phyloP scores from a whole-genome alignment of 345 rosid genomes.

The Raphanus raphanistrum region DNA sequence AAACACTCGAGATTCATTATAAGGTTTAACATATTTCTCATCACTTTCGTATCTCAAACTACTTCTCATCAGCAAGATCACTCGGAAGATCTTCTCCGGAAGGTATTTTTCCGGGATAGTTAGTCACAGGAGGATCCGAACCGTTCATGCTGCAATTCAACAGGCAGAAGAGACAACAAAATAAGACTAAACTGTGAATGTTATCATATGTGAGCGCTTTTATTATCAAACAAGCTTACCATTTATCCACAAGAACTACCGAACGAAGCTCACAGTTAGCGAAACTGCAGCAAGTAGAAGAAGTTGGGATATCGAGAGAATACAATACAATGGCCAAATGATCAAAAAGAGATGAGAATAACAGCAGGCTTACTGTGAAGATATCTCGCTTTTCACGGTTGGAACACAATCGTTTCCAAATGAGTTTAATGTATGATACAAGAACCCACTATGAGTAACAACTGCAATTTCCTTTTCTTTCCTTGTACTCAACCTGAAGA shows the following conservation, averaged over 20 bases:
- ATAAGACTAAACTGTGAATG: background rate
- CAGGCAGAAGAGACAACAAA: background rate
- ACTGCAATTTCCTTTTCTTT: constrained; percentile 76
- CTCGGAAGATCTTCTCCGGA: constrained; percentile 58
- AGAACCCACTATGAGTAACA: constrained; percentile 73
- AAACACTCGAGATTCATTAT: background rate
- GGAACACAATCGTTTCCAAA: constrained; percentile 60
- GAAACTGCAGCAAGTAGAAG: constrained; percentile 49
- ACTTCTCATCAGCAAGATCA: constrained; percentile 45
- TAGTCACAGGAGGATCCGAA: constrained; percentile 47
- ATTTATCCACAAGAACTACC: constrained; percentile 52
- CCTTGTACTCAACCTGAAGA: constrained; percentile 66
- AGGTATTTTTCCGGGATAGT: constrained; percentile 60
- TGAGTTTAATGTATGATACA: constrained; percentile 52
- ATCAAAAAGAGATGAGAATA: constrained; percentile 15
- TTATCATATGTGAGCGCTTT: background rate
- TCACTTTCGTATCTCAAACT: background rate
- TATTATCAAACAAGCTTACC: constrained; percentile 41
- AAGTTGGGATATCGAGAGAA: background rate
- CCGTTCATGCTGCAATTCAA: constrained; percentile 47
- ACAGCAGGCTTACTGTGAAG: constrained; percentile 52
- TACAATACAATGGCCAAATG: background rate
- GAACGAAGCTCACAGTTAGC: constrained; percentile 80
- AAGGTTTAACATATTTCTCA: background rate
- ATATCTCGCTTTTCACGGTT: constrained; percentile 51